Percentiles rank a stretch among this genome's conserved stretches.
Evolutionary conservation across 2,329 filamentous ascomycete species (phyloP).

Genomic region (Cladobotryum mycophilum): DNA sequence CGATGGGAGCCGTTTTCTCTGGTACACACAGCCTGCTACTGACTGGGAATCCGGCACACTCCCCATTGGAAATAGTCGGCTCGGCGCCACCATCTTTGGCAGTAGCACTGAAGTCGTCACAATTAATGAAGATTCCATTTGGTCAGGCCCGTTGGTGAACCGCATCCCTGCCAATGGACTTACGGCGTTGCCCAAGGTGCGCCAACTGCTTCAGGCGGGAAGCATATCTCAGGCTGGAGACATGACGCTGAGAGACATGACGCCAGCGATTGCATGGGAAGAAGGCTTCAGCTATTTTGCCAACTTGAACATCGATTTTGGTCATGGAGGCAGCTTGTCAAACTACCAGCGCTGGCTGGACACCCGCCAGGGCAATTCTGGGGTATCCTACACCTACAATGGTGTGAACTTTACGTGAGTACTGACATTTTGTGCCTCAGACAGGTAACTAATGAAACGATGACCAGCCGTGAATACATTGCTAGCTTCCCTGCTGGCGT

Average conservation of each 20-base stretch:
- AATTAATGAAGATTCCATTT: slow-evolving; percentile 39
- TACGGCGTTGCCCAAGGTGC: slow-evolving; percentile 26
- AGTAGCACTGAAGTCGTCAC: slow-evolving; percentile 32
- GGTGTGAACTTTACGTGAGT: slow-evolving; percentile 21
- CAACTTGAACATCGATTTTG: slow-evolving; percentile 29
- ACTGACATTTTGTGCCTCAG: not conserved
- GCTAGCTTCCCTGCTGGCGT: slow-evolving; percentile 33
- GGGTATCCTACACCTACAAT: slow-evolving; percentile 29
- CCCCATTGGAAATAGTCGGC: slow-evolving; percentile 40
- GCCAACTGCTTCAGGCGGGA: slow-evolving; percentile 30
- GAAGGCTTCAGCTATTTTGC: slow-evolving; percentile 13
- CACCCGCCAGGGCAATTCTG: slow-evolving; percentile 27
- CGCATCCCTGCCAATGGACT: slow-evolving; percentile 31
- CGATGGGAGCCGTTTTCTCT: slow-evolving; percentile 13
- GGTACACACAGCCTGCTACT: slow-evolving; percentile 14
- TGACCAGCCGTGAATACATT: slow-evolving; percentile 29
- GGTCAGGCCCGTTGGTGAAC: slow-evolving; percentile 31
- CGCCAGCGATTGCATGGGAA: not conserved
- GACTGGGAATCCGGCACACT: slow-evolving; percentile 25
- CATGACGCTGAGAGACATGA: slow-evolving; percentile 17
- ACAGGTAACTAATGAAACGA: not conserved
- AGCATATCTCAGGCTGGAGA: slow-evolving; percentile 31
- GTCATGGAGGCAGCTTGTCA: slow-evolving; percentile 20
- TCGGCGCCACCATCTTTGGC: slow-evolving; percentile 34
- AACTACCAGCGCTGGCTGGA: slow-evolving; percentile 33